A percentile compares a stretch with the other conserved stretches of the same genome.
Conservation (phyloP, 371 early-diverging fungal genomes). For the Catenaria anguillulae region DNA sequence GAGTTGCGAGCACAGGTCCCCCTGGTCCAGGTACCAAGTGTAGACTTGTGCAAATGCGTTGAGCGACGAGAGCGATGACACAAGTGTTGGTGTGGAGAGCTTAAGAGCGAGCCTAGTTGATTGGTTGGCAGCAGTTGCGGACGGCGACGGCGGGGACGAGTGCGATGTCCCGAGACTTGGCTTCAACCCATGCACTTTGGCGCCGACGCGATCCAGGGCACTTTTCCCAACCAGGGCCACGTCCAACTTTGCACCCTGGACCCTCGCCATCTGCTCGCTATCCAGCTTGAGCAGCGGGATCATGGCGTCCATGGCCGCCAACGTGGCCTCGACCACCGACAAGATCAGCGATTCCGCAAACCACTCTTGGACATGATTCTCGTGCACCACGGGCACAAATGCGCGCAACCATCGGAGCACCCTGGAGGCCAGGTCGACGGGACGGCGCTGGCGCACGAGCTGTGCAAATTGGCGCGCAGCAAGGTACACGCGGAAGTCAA, state of each 20-base stretch:
- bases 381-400: conserved; percentile 50
- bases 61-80: background rate
- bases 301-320: conserved; percentile 8
- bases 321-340: background rate
- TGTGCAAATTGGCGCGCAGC: conserved; percentile 75
- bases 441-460: conserved; percentile 46
- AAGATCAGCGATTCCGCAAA: background rate
- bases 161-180: background rate
- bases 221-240: conserved; percentile 51
- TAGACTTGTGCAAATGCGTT: background rate
- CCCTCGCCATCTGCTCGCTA: conserved; percentile 59
- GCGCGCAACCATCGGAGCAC: conserved; percentile 55
- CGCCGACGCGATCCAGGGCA: conserved; percentile 34
- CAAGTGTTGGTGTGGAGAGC: background rate
- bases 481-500: conserved; percentile 86
- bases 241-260: conserved; percentile 58
- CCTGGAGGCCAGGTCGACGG: conserved; percentile 49
- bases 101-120: too few relatives aligned
- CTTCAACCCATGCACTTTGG: background rate
- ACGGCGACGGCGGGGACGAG: too few relatives aligned
- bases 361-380: conserved; percentile 14
- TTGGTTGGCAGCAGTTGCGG: too few relatives aligned
- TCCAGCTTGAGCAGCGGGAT: conserved; percentile 25
- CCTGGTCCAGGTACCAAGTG: background rate
- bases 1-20: background rate